phyloP scores from a whole-genome alignment of 192 early-diverging fungal genomes.

The Gryganskiella cystojenkinii region DNA sequence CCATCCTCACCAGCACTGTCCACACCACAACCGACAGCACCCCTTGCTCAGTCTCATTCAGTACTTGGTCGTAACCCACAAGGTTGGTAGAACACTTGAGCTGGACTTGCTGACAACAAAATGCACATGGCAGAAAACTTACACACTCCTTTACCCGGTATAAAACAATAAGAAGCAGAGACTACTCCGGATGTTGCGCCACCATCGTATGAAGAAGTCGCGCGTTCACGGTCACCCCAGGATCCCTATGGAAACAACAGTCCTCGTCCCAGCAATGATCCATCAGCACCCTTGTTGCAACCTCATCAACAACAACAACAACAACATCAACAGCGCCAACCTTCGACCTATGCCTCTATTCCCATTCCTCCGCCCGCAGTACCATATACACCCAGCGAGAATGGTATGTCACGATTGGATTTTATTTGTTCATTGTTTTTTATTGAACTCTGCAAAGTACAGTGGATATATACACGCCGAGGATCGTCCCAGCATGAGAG shows the following conservation, averaged over 20 bases:
- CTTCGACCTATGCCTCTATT: conserved; percentile 6
- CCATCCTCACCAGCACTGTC: too few relatives aligned
- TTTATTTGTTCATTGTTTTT: too few relatives aligned
- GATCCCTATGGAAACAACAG: not conserved
- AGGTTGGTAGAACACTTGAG: not conserved
- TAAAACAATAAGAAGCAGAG: not conserved
- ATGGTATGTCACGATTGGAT: not conserved
- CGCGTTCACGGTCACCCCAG: conserved; percentile 8
- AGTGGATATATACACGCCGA: too few relatives aligned
- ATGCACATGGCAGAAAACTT: too few relatives aligned
- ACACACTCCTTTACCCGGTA: not conserved
- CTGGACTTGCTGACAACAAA: too few relatives aligned
- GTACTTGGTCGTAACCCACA: not conserved
- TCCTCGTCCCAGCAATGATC: not conserved
- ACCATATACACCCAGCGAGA: not conserved
- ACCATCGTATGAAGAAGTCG: conserved; percentile 26
- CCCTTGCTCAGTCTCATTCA: too few relatives aligned
- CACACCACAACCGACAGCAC: not conserved
- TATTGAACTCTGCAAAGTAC: too few relatives aligned
- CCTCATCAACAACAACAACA: too few relatives aligned
- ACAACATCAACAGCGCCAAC: not conserved
- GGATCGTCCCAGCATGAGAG: too few relatives aligned
- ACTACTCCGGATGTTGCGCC: conserved; percentile 1
- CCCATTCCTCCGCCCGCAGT: conserved; percentile 6
- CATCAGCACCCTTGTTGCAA: conserved; percentile 20